A percentile compares a stretch with the other conserved stretches of the same genome.
These are phyloP conservation scores for Leccinellum albellum DNA, from an alignment of 768 basidiomycete genomes.

Conservation along the genomic window DNA sequence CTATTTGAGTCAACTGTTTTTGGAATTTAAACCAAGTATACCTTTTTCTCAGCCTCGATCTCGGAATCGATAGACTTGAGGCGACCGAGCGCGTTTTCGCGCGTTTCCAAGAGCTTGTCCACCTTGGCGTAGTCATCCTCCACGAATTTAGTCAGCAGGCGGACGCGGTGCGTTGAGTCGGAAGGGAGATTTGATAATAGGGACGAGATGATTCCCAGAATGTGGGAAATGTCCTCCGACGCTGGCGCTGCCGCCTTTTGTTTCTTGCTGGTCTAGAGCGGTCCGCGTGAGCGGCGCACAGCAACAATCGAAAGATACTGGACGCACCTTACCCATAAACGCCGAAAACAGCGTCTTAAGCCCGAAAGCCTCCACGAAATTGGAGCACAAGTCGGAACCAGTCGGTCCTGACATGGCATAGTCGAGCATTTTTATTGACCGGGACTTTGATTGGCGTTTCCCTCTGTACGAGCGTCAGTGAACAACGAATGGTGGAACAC, in stretches of 20 bases:
- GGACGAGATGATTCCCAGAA: constrained; percentile 84
- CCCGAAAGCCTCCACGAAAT: constrained; percentile 84
- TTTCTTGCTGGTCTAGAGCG: constrained; percentile 53
- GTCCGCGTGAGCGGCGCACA: constrained; percentile 7
- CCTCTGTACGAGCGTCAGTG: constrained; percentile 48
- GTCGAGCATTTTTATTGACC: constrained; percentile 88
- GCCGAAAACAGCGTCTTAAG: constrained; percentile 87
- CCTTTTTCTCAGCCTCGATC: constrained; percentile 68
- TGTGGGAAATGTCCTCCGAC: constrained; percentile 82
- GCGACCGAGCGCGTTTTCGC: constrained; percentile 64
- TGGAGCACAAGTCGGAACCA: constrained; percentile 68
- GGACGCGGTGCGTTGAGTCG: constrained; percentile 73
- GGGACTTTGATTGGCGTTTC: constrained; percentile 73
- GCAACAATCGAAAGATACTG: neutral
- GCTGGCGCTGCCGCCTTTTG: constrained; percentile 53
- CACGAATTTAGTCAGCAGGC: constrained; percentile 90
- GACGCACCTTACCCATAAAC: constrained; percentile 87
- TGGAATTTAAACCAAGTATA: constrained; percentile 22
- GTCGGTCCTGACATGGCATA: constrained; percentile 81
- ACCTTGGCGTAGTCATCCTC: constrained; percentile 91
- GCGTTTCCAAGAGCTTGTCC: constrained; percentile 86
- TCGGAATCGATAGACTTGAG: constrained; percentile 61
- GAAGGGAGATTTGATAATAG: constrained; percentile 84
- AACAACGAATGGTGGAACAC: neutral
- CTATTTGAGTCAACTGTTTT: neutral